phyloP scores from a whole-genome alignment of 495 filamentous ascomycete genomes.

The Penicillium robsamsonii region DNA sequence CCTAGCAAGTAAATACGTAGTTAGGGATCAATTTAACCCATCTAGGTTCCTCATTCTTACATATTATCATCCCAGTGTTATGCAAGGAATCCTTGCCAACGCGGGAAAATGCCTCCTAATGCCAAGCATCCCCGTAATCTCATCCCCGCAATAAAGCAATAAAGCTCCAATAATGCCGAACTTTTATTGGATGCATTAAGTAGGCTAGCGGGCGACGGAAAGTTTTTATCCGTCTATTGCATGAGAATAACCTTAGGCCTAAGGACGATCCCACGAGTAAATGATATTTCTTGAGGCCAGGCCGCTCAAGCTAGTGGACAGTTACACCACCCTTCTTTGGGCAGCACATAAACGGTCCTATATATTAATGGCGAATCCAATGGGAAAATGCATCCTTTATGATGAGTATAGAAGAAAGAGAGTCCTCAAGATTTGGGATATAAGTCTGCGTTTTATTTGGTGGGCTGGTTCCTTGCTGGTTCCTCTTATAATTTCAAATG shows the following conservation, averaged over 20 bases:
- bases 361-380: no score
- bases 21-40: not conserved
- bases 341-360: no score
- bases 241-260: not conserved
- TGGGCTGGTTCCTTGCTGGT: no score
- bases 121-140: not conserved
- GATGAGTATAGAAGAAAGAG: no score
- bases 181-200: not conserved
- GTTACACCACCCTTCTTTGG: not conserved
- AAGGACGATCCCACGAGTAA: not conserved
- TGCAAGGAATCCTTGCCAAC: not conserved
- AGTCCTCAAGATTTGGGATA: no score
- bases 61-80: not conserved
- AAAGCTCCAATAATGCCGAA: not conserved
- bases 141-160: no score
- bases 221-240: not conserved
- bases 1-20: not conserved
- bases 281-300: not conserved
- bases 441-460: no score
- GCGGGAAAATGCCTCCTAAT: not conserved
- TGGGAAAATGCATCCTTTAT: no score
- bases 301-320: not conserved
- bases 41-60: not conserved
- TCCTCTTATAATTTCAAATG: no score
- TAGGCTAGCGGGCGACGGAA: not conserved